phyloP scores from a whole-genome alignment of 2,329 filamentous ascomycete genomes.

The Graphilbum fragrans region DNA sequence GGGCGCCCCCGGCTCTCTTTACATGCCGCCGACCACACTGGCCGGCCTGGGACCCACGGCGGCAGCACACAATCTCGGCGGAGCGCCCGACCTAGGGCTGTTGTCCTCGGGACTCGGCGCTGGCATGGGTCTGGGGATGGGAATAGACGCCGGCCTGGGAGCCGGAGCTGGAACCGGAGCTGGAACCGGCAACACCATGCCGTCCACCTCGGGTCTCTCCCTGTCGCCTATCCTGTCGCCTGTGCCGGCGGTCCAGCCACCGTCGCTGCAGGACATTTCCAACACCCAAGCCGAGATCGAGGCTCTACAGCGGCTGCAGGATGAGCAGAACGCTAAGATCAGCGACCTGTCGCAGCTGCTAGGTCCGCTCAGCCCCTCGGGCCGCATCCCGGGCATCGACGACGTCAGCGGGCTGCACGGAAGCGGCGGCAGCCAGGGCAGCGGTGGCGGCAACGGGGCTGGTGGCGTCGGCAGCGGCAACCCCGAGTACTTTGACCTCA shows the following conservation, averaged over 20 bases:
- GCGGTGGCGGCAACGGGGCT: neutral
- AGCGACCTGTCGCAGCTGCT: conserved; percentile 63
- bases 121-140: conserved; percentile 2
- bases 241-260: conserved; percentile 32
- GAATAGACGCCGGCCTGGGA: neutral
- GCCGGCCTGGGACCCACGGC: neutral
- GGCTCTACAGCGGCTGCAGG: conserved; percentile 64
- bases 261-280: conserved; percentile 50
- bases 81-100: neutral
- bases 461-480: conserved; percentile 10
- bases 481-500: conserved; percentile 29
- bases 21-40: too few species aligned
- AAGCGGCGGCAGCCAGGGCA: neutral
- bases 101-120: neutral
- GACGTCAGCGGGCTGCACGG: conserved; percentile 17
- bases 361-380: conserved; percentile 69
- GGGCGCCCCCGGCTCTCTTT: neutral
- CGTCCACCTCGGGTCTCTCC: conserved; percentile 8
- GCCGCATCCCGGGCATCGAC: conserved; percentile 60
- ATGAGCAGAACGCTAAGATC: conserved; percentile 66
- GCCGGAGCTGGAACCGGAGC: neutral
- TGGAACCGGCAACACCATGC: neutral
- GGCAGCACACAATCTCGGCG: conserved; percentile 1
- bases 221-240: conserved; percentile 34
- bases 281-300: conserved; percentile 67